These are phyloP conservation scores for Escallonia herrerae DNA, from an alignment of 129 eudicot species.

Conservation along the genomic window DNA sequence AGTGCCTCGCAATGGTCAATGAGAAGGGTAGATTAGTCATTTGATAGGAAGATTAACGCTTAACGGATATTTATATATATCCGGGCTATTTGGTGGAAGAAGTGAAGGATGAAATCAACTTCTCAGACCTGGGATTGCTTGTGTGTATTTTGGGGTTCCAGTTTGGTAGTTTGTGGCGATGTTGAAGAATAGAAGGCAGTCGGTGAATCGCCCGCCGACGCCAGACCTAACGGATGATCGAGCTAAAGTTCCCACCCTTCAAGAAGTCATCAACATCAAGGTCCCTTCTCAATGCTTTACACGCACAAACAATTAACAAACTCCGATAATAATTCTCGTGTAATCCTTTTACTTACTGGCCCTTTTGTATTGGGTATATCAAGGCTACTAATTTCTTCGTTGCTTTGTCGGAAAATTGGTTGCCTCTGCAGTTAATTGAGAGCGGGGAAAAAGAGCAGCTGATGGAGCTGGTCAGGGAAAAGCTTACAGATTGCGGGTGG, in stretches of 20 bases:
- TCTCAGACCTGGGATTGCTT: background rate
- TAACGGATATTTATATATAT: too few species aligned
- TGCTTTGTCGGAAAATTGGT: background rate
- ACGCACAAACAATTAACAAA: too few species aligned
- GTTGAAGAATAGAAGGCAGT: slow-evolving; percentile 28
- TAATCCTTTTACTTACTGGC: too few species aligned
- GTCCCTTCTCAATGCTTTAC: background rate
- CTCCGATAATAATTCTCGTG: too few species aligned
- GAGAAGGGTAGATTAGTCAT: too few species aligned
- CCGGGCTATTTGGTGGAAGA: too few species aligned
- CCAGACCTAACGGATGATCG: slow-evolving; percentile 29
- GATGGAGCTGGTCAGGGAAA: slow-evolving; percentile 35
- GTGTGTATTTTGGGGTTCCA: background rate
- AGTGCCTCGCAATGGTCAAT: too few species aligned
- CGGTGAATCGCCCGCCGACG: slow-evolving; percentile 37
- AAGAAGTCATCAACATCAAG: slow-evolving; percentile 24
- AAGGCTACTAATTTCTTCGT: too few species aligned
- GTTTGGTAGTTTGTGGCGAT: background rate
- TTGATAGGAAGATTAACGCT: too few species aligned
- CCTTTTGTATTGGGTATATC: too few species aligned
- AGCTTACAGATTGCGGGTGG: slow-evolving; percentile 34
- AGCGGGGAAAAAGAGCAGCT: slow-evolving; percentile 35
- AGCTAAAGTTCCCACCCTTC: slow-evolving; percentile 20
- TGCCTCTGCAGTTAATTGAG: slow-evolving; percentile 22
- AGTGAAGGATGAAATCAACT: too few species aligned